These are phyloP conservation scores for Hibiscus tridactylites DNA, from an alignment of 345 rosid species.

Conservation along the genomic window DNA sequence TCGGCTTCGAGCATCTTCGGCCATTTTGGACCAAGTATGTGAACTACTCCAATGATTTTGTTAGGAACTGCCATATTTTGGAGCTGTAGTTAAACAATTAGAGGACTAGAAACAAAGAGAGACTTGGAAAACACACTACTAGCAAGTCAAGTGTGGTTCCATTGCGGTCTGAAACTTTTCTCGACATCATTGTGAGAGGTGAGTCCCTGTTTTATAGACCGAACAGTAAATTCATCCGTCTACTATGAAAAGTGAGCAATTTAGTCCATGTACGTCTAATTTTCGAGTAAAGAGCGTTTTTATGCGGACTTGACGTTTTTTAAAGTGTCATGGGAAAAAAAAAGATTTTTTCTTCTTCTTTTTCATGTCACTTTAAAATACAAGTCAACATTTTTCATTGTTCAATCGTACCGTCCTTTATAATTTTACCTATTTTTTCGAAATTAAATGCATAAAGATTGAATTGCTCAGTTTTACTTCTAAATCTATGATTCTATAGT, in stretches of 20 bases:
- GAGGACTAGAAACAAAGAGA: conserved; percentile 23
- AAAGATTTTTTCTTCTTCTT: too few relatives aligned
- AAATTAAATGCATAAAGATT: background rate
- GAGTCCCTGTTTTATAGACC: too few relatives aligned
- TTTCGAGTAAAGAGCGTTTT: background rate
- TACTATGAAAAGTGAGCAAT: background rate
- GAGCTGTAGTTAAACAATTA: conserved; percentile 39
- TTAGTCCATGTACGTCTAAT: background rate
- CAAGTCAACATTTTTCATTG: background rate
- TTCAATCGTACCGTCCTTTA: too few relatives aligned
- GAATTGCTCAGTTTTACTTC: background rate
- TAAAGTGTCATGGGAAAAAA: too few relatives aligned
- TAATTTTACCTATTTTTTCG: background rate
- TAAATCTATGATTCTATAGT: too few relatives aligned
- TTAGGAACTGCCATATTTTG: conserved; percentile 88
- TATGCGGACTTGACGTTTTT: too few relatives aligned
- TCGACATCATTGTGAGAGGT: background rate
- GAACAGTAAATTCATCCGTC: background rate
- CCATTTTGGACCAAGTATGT: conserved; percentile 93
- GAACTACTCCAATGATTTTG: conserved; percentile 75
- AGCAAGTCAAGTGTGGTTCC: conserved; percentile 8
- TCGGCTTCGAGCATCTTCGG: conserved; percentile 88
- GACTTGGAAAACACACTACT: conserved; percentile 15
- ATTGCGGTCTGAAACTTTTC: too few relatives aligned
- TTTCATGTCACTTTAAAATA: too few relatives aligned